Conservation (phyloP, 345 rosid genomes). For the Reutealis trisperma region DNA sequence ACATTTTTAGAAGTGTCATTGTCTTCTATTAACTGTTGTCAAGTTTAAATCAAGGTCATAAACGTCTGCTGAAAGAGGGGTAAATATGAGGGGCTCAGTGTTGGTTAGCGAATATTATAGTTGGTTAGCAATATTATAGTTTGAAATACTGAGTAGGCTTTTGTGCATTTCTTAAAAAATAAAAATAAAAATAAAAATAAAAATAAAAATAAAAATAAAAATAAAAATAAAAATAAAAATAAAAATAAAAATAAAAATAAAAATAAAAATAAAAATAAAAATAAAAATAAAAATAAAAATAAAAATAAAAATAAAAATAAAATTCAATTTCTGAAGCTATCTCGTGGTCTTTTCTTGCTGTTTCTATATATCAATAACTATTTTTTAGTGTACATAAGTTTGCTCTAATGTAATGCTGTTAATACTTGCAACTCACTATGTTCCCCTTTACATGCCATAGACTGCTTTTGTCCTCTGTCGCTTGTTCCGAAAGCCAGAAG, state of each 20-base stretch:
- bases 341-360: neutral
- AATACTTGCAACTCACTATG: neutral
- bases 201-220: too few species aligned
- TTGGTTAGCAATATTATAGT: neutral
- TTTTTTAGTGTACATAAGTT: neutral
- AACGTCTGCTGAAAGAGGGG: too few species aligned
- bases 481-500: slow-evolving; percentile 75
- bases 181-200: too few species aligned
- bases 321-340: neutral
- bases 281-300: too few species aligned
- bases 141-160: neutral
- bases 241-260: too few species aligned
- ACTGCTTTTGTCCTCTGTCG: slow-evolving; percentile 78
- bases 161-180: neutral
- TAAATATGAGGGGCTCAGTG: neutral
- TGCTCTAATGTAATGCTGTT: neutral
- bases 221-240: too few species aligned
- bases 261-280: too few species aligned
- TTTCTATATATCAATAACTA: neutral
- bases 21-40: too few species aligned
- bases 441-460: slow-evolving; percentile 33
- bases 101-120: neutral
- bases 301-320: too few species aligned
- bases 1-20: neutral
- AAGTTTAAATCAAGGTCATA: neutral